Percentiles rank a stretch among this genome's conserved stretches.
Conservation (phyloP, 2,329 filamentous ascomycete genomes). For the Raffaelea deltoideospora region DNA sequence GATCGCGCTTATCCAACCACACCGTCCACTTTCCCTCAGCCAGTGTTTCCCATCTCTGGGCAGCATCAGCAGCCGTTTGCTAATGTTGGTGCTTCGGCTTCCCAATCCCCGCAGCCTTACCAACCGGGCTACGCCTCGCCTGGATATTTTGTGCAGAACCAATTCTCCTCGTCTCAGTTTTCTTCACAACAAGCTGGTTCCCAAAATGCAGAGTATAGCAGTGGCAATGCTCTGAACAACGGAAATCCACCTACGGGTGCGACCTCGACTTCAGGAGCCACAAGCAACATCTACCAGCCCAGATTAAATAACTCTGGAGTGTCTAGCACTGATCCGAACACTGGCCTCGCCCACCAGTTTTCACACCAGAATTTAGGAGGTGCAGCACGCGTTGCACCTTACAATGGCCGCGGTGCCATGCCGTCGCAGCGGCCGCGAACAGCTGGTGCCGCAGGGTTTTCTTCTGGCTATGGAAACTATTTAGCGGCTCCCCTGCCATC, state of each 20-base stretch:
- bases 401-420: slow-evolving; percentile 51
- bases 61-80: slow-evolving; percentile 19
- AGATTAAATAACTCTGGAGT: slow-evolving; percentile 43
- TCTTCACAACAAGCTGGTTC: slow-evolving; percentile 18
- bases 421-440: slow-evolving; percentile 70
- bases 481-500: slow-evolving; percentile 52
- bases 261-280: neutral
- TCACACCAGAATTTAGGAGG: slow-evolving; percentile 86
- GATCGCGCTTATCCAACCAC: slow-evolving; percentile 72
- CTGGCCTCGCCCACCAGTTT: slow-evolving; percentile 87
- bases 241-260: neutral
- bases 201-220: slow-evolving; percentile 1
- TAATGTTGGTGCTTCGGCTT: slow-evolving; percentile 23
- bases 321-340: slow-evolving; percentile 61
- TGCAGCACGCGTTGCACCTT: slow-evolving; percentile 53
- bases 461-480: slow-evolving; percentile 48
- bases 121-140: slow-evolving; percentile 24
- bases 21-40: slow-evolving; percentile 91
- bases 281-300: slow-evolving; percentile 27
- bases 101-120: slow-evolving; percentile 31
- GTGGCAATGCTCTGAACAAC: slow-evolving; percentile 10
- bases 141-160: slow-evolving; percentile 47
- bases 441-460: slow-evolving; percentile 53
- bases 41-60: slow-evolving; percentile 44
- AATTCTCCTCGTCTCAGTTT: slow-evolving; percentile 14